These are phyloP conservation scores for Pseudogymnoascus sp. DNA, from an alignment of 2,329 filamentous ascomycete genomes.

Conservation along the genomic window DNA sequence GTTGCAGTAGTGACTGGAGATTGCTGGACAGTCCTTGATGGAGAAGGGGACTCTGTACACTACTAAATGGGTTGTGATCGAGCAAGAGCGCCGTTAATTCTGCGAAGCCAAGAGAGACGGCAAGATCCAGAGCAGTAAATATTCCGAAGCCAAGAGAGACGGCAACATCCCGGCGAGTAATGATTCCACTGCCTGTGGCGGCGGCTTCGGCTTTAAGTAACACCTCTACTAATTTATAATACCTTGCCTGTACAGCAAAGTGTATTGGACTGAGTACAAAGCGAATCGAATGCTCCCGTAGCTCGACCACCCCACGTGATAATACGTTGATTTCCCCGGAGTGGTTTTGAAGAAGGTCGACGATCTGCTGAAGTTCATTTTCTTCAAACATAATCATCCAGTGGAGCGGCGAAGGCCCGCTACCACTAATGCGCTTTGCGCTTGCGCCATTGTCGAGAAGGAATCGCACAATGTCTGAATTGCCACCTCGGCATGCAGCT, in stretches of 20 bases:
- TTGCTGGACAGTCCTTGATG: neutral
- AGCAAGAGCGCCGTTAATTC: neutral
- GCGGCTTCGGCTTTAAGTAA: neutral
- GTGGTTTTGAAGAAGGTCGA: neutral
- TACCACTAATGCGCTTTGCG: neutral
- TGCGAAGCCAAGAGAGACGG: neutral
- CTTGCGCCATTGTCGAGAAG: neutral
- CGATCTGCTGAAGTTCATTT: neutral
- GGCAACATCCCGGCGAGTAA: neutral
- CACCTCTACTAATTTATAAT: neutral
- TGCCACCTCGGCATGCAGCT: neutral
- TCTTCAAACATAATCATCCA: slow-evolving; percentile 2
- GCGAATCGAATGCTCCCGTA: neutral
- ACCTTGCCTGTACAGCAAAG: neutral
- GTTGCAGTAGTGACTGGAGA: neutral
- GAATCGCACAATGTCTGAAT: neutral
- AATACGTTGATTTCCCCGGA: neutral
- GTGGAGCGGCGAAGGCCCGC: neutral
- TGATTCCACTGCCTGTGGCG: neutral
- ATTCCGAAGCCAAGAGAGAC: neutral
- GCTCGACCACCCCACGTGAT: neutral
- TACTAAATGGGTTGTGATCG: neutral
- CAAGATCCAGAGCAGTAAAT: neutral
- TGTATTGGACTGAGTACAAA: neutral
- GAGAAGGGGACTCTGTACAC: neutral